Base-by-base conservation (phyloP, 805 yeast species). In the Starmerella gropengiesseri region DNA sequence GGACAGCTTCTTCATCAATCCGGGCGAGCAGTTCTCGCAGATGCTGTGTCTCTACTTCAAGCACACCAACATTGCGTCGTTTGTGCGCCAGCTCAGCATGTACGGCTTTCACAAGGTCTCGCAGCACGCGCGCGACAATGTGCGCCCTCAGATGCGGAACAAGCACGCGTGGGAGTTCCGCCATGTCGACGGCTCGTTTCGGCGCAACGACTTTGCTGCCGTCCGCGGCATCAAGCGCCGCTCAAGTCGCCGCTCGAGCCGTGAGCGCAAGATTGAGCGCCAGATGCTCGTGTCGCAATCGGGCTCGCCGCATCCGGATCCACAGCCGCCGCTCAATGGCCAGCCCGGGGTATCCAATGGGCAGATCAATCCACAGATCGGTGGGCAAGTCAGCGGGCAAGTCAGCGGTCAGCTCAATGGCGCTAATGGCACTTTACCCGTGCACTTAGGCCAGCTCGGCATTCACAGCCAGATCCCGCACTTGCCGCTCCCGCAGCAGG, bases 1-100 rank as follows among this genome's bases (percentile, higher is more conserved):
- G 46, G 82, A 78, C 37, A 74, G 87, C 5, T 91, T 91, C 54
- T 72, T 76, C 43, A 75, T 89, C n/a, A 63, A 73, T 4, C 95
- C 95, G 0, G 79, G 81, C 39, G 95, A 87, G 59, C 87, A 80
- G 59, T 87, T 91, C 56, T 75, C 89, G 42, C 77, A 78, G 56
- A 87, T 80, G 26, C 64, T 80, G 45, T 62, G 70, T 68, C 44
- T 68, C 36, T 86, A 82, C 60, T 87, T 89, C 68, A 89, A 89
- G 60, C 96, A 87, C 64, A 93, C 94, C 3, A 89, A 89, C 58
- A 85, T 87, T 22, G 85, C 94, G 19, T 78, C 89, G 47, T 89
- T 89, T 65, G 95, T 89, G 27, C 74, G 96, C 36, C 96, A 89
- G 62, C 67, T 87, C 35, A 94, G 89, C 66, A 89, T 87, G 96